Conservation (phyloP, 345 rosid species). For the Barbarea vulgaris region DNA sequence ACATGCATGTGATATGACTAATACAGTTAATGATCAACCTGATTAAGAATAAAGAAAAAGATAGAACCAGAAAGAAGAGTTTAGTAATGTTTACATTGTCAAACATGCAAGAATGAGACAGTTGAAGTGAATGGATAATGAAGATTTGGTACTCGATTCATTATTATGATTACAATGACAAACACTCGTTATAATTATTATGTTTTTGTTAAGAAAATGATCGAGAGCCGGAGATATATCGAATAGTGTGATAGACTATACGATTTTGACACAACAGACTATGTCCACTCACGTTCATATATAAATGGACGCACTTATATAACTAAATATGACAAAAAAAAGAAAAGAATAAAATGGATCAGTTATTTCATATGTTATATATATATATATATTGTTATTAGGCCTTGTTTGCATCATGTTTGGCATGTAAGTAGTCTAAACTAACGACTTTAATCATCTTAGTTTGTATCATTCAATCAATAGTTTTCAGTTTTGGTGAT, state of each 20-base stretch:
- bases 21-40: constrained; percentile 12
- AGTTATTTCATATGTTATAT: neutral
- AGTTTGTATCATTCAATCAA: neutral
- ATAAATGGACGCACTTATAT: neutral
- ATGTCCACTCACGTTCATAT: neutral
- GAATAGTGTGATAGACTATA: neutral
- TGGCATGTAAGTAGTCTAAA: neutral
- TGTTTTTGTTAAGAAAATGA: neutral
- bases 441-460: constrained; percentile 3
- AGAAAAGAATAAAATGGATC: neutral
- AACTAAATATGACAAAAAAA: neutral
- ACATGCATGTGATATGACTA: constrained; percentile 21
- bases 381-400: neutral
- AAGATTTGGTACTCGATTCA: neutral
- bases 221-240: neutral
- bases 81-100: constrained; percentile 15
- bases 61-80: neutral
- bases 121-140: constrained; percentile 5
- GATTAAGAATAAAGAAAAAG: neutral
- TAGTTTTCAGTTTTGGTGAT: neutral
- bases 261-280: constrained; percentile 22
- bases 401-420: constrained; percentile 23
- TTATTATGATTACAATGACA: neutral
- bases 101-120: neutral
- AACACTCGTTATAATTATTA: neutral